Base-by-base conservation (phyloP, 78 protist genomes). In the Cavenderia fasciculata region DNA sequence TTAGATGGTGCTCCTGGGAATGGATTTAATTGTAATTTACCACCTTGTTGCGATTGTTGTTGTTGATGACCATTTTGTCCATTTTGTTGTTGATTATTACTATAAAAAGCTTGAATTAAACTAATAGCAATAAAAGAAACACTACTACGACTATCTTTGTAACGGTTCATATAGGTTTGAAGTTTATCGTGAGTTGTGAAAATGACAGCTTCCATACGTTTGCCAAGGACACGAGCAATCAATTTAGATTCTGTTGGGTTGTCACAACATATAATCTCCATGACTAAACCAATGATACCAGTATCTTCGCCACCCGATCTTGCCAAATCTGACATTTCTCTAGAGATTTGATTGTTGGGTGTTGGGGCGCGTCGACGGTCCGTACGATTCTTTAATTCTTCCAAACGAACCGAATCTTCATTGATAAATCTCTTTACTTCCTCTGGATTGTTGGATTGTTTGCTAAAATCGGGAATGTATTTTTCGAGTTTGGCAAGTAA, bases 271-370 rank as follows among this genome's bases (percentile, higher is more conserved):
- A 71, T 25, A 1, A 87, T 25, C 16, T 73, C 86, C 63, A 57
- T 51, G n/a, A 87, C 74, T 10, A 87, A 18, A 62, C 93, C 93
- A 34, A 87, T 27, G 0, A 87, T 87, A 34, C 93, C 93, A 46
- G 63, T 38, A 0, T 38, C 38, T 40, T 43, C 59, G 25, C 62
- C 63, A 14, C 46, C 18, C 0, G 71, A 52, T 36, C 65, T 59
- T 27, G 77, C 8, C 12, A 34, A 8, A 14, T 87, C 86, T 0
- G 68, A 69, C 33, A 87, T 38, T 52, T 87, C 93, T 43, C 46
- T 71, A 16, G 66, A 40, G 1, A 69, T 47, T n/a, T 65, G 47
- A 65, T 87, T 87, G 41, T 1, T 7, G 8, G 86, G 86, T 21
- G 36, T 16, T 11, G 78, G 43, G 23, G 90, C 25, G 16, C 62